Conservation (phyloP, 208 protist genomes). For the Trypanosoma platydactyli region DNA sequence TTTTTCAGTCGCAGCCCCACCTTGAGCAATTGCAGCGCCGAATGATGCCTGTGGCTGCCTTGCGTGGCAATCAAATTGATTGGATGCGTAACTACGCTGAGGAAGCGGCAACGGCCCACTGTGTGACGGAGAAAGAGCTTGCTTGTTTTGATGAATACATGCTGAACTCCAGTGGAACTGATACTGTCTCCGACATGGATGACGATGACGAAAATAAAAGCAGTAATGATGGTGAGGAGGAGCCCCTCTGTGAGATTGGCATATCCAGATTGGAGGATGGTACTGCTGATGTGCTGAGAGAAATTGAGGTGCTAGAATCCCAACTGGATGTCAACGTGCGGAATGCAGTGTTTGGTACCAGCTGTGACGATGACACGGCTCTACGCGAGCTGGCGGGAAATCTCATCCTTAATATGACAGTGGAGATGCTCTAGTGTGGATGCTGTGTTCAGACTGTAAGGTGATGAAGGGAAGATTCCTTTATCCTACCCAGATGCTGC, state of each 20-base stretch:
- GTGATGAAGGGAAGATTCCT: constrained; percentile 2
- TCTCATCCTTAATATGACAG: constrained; percentile 38
- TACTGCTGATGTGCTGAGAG: neutral
- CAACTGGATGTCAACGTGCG: constrained; percentile 9
- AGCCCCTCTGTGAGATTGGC: neutral
- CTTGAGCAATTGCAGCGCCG: constrained; percentile 16
- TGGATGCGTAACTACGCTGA: constrained; percentile 42
- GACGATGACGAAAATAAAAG: neutral
- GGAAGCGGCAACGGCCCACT: constrained; percentile 29
- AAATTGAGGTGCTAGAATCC: constrained; percentile 16
- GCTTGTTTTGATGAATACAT: constrained; percentile 15
- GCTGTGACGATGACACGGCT: constrained; percentile 5
- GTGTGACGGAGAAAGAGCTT: constrained; percentile 30
- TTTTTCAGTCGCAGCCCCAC: neutral
- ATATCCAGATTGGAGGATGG: neutral
- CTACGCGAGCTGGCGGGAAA: constrained; percentile 31
- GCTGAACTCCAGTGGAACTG: constrained; percentile 1
- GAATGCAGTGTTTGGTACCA: constrained; percentile 13
- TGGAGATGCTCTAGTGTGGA: constrained; percentile 38
- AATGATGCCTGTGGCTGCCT: constrained; percentile 19
- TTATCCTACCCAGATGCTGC: constrained; percentile 1
- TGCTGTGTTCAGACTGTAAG: constrained; percentile 1
- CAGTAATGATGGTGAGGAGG: neutral
- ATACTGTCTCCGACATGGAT: neutral
- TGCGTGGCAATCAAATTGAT: constrained; percentile 28